Conservation (phyloP, 2,329 filamentous ascomycete species). For the Alternaria arborescens region DNA sequence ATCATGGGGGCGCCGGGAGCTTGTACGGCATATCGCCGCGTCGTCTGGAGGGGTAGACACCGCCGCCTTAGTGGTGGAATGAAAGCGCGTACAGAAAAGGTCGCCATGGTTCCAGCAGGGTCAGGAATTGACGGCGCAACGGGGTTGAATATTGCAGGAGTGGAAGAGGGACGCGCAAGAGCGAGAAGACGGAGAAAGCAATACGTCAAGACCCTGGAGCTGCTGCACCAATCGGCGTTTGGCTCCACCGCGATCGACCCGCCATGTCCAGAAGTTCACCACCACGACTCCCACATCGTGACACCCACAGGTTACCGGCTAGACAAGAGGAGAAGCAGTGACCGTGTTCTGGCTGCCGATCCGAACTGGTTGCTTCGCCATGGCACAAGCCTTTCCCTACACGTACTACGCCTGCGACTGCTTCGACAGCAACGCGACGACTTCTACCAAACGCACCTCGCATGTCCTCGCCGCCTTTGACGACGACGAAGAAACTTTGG, state of each 20-base stretch:
- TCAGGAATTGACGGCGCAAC: background rate
- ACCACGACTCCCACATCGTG: slow-evolving; percentile 10
- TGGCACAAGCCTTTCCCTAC: slow-evolving; percentile 69
- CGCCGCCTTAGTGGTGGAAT: slow-evolving; percentile 45
- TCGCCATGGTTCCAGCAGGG: slow-evolving; percentile 36
- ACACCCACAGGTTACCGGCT: background rate
- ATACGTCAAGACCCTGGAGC: slow-evolving; percentile 18
- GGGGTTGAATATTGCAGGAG: background rate
- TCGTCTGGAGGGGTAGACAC: slow-evolving; percentile 32
- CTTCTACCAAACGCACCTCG: slow-evolving; percentile 45
- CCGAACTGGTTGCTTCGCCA: slow-evolving; percentile 31
- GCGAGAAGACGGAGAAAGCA: slow-evolving; percentile 4
- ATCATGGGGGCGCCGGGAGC: slow-evolving; percentile 78
- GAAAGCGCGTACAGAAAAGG: slow-evolving; percentile 46
- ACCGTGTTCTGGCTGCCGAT: background rate
- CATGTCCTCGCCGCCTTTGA: slow-evolving; percentile 58
- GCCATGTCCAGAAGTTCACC: slow-evolving; percentile 10
- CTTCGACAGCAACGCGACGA: slow-evolving; percentile 57
- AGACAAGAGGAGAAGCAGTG: slow-evolving; percentile 1
- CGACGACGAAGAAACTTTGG: slow-evolving; percentile 81
- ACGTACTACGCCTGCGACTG: slow-evolving; percentile 72
- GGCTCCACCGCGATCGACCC: slow-evolving; percentile 17
- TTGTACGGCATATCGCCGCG: slow-evolving; percentile 76
- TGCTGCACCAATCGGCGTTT: slow-evolving; percentile 21
- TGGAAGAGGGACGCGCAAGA: background rate